Evolutionary conservation across 805 yeast genomes (phyloP).

Genomic region (Torulaspora microellipsoides): DNA sequence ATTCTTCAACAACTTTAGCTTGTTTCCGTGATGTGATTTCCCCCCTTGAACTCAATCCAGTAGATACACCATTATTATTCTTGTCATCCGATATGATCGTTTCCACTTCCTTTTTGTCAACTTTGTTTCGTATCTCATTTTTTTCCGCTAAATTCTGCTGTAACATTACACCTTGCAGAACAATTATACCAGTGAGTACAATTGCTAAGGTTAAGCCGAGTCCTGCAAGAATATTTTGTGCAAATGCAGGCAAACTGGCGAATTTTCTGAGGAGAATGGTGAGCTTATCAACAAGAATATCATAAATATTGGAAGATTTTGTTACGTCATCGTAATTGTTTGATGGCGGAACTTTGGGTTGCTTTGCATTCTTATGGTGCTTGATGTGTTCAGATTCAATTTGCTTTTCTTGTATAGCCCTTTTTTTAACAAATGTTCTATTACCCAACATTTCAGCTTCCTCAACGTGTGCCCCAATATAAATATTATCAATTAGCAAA

Average conservation of each 20-base stretch:
- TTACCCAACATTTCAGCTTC: constrained; percentile 88
- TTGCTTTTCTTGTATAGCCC: constrained; percentile 44
- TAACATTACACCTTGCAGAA: background rate
- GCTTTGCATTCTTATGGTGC: background rate
- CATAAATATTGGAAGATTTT: constrained; percentile 2
- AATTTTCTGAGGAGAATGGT: too few relatives aligned
- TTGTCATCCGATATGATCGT: too few relatives aligned
- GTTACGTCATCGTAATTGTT: background rate
- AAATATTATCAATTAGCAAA: constrained; percentile 75
- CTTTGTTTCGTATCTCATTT: too few relatives aligned
- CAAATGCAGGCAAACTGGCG: background rate
- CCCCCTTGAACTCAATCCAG: too few relatives aligned
- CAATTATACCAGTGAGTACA: background rate
- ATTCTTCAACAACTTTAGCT: too few relatives aligned
- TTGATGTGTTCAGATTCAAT: constrained; percentile 24
- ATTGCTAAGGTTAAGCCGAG: background rate
- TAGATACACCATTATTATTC: too few relatives aligned
- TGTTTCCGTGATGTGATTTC: too few relatives aligned
- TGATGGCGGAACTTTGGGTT: constrained; percentile 2
- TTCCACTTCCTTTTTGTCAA: too few relatives aligned
- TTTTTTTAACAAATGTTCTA: constrained; percentile 55
- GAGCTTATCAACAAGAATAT: background rate
- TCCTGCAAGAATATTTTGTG: constrained; percentile 2
- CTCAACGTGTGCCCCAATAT: constrained; percentile 74
- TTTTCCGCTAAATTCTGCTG: background rate